phyloP scores from a whole-genome alignment of 2,329 filamentous ascomycete genomes.

The Neofusicoccum kwambonambiense region DNA sequence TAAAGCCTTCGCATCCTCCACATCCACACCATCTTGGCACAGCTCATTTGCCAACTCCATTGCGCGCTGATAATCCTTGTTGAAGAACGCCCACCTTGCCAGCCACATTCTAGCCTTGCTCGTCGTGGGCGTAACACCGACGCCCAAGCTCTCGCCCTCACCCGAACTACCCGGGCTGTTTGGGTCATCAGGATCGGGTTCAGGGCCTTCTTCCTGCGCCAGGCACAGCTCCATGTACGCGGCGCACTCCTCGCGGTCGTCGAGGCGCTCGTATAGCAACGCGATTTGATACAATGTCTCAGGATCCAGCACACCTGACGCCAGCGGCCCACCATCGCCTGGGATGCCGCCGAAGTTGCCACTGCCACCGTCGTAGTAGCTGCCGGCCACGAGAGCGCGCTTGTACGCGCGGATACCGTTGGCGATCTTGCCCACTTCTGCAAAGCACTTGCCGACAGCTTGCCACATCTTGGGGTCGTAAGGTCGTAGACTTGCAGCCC shows the following conservation, averaged over 20 bases:
- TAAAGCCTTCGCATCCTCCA: conserved; percentile 93
- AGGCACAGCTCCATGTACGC: conserved; percentile 96
- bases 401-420: conserved; percentile 96
- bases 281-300: conserved; percentile 91
- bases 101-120: conserved; percentile 94
- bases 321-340: conserved; percentile 41
- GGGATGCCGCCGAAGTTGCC: conserved; percentile 49
- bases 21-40: conserved; percentile 92
- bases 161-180: conserved; percentile 29
- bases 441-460: conserved; percentile 87
- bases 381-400: conserved; percentile 82
- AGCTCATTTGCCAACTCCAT: conserved; percentile 84
- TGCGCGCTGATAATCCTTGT: conserved; percentile 71
- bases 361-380: conserved; percentile 73
- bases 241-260: conserved; percentile 75
- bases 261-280: conserved; percentile 77
- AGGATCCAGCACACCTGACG: conserved; percentile 70
- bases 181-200: conserved; percentile 30
- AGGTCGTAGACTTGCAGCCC: conserved; percentile 85
- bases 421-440: conserved; percentile 81
- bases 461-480: conserved; percentile 99
- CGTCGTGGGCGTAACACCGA: conserved; percentile 86
- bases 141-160: conserved; percentile 55
- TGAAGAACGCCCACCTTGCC: conserved; percentile 74
- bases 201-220: conserved; percentile 78